Evolutionary conservation across 371 early-diverging fungal species (phyloP).

Genomic region (Choanephora cucurbitarum): DNA sequence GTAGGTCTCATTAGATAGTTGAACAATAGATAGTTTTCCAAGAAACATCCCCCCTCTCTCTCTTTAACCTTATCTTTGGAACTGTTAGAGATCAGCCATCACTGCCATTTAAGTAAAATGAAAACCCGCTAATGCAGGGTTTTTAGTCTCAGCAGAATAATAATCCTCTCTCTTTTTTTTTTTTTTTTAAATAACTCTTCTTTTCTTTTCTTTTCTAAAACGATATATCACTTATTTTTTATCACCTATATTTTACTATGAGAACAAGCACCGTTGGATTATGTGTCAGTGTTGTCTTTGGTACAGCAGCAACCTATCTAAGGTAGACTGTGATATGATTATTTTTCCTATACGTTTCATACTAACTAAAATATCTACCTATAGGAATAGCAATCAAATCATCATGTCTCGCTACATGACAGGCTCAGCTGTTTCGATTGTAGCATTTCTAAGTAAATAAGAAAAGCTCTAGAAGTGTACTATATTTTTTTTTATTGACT

Average conservation of each 20-base stretch:
- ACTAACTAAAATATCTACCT: background rate
- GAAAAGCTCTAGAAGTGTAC: background rate
- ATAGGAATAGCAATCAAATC: background rate
- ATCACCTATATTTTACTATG: background rate
- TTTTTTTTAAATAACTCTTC: background rate
- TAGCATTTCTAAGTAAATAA: slow-evolving; percentile 17
- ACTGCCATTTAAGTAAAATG: background rate
- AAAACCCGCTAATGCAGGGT: too few species aligned
- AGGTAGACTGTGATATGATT: background rate
- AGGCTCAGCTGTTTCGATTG: slow-evolving; percentile 16
- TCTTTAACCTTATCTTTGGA: too few species aligned
- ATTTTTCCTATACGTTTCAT: background rate
- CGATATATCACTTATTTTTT: background rate
- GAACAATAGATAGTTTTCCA: too few species aligned
- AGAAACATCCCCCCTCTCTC: too few species aligned
- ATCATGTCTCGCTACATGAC: slow-evolving; percentile 16
- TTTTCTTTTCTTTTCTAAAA: background rate
- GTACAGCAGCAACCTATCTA: slow-evolving; percentile 23
- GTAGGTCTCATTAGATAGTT: too few species aligned
- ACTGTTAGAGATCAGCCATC: background rate
- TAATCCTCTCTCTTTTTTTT: background rate
- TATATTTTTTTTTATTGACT: background rate
- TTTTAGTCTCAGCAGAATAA: too few species aligned
- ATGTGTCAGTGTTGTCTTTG: slow-evolving; percentile 26
- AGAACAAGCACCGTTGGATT: slow-evolving; percentile 10